These are phyloP conservation scores for Candida cerambycidarum DNA, from an alignment of 805 yeast species.

Conservation along the genomic window DNA sequence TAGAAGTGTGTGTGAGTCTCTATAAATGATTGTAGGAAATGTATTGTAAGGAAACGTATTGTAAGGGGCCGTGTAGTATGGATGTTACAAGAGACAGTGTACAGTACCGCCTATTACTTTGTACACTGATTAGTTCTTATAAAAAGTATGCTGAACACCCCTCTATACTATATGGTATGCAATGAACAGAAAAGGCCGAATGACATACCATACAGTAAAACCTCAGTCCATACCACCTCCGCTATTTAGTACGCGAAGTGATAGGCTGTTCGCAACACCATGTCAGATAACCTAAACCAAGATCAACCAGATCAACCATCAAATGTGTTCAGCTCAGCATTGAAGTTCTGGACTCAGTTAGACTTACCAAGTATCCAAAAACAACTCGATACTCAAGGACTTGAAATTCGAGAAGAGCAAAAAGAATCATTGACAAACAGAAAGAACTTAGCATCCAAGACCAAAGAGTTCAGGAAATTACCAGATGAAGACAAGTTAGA, in stretches of 20 bases:
- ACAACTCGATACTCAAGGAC: constrained; percentile 70
- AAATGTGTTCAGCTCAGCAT: constrained; percentile 51
- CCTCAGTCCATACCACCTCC: too few species aligned
- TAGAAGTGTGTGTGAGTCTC: too few species aligned
- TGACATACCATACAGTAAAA: too few species aligned
- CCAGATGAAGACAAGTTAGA: constrained; percentile 63
- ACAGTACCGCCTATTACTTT: too few species aligned
- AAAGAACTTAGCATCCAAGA: constrained; percentile 73
- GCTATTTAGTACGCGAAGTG: neutral
- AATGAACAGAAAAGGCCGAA: too few species aligned
- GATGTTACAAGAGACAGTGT: too few species aligned
- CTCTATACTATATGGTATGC: too few species aligned
- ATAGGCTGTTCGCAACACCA: neutral
- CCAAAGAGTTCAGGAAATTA: constrained; percentile 82
- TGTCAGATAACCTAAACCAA: neutral
- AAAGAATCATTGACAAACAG: constrained; percentile 65
- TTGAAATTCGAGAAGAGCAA: constrained; percentile 71
- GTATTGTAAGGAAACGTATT: too few species aligned
- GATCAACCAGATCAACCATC: constrained; percentile 10
- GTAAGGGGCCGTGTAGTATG: too few species aligned
- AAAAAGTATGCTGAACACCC: too few species aligned
- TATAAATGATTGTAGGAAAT: too few species aligned
- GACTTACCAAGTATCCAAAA: constrained; percentile 70
- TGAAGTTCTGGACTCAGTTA: constrained; percentile 73
- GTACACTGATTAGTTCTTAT: too few species aligned